Conservation (phyloP, 2,329 filamentous ascomycete genomes). For the Hymenoscyphus scutula region DNA sequence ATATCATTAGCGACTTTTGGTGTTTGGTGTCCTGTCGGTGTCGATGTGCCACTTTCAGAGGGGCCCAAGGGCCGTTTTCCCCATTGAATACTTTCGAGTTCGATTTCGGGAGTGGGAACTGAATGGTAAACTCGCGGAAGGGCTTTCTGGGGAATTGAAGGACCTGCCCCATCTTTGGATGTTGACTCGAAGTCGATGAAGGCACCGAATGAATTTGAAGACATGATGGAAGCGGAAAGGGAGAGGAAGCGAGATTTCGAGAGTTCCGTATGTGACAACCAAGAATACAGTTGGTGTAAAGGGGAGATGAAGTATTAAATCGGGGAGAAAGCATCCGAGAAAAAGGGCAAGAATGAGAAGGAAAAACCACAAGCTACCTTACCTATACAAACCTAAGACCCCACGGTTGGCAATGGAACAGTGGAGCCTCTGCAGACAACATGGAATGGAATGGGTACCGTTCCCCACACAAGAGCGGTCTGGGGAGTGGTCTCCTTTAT, state of each 20-base stretch:
- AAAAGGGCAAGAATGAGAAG: constrained; percentile 3
- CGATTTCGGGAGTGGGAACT: constrained; percentile 27
- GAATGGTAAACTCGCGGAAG: constrained; percentile 33
- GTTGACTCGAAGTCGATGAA: constrained; percentile 31
- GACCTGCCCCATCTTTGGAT: constrained; percentile 7
- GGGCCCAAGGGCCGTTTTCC: constrained; percentile 25
- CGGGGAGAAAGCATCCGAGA: neutral
- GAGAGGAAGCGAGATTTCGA: neutral
- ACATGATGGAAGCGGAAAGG: constrained; percentile 22
- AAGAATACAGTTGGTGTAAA: neutral
- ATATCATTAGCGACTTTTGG: constrained; percentile 27
- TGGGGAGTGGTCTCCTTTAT: constrained; percentile 4
- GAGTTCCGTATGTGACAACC: neutral
- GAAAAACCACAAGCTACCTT: neutral
- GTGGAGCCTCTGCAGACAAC: too few species aligned
- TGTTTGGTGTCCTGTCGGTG: constrained; percentile 29
- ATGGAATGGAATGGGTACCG: too few species aligned
- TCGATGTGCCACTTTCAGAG: constrained; percentile 20
- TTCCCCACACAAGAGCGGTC: neutral
- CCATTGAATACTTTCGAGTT: constrained; percentile 32
- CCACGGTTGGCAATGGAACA: too few species aligned
- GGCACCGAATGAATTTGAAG: constrained; percentile 27
- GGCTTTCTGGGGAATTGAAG: constrained; percentile 30
- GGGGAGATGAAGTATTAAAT: neutral
- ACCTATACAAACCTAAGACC: too few species aligned